phyloP scores from a whole-genome alignment of 345 rosid genomes.

The Corchorus capsularis region DNA sequence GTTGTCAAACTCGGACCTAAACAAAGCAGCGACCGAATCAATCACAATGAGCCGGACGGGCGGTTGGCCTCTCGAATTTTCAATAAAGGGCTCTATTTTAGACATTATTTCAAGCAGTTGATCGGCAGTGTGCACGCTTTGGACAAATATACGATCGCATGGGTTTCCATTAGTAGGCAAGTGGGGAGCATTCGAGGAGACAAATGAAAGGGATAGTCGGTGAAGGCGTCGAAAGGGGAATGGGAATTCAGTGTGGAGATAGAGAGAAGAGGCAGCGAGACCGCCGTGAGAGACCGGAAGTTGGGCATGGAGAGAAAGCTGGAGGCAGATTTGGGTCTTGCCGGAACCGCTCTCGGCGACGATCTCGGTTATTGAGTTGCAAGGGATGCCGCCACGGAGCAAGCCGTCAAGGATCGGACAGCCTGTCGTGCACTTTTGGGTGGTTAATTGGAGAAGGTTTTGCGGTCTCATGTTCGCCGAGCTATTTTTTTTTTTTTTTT shows the following conservation, averaged over 20 bases:
- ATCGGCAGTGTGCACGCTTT: constrained; percentile 59
- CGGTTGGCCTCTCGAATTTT: constrained; percentile 37
- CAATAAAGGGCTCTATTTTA: constrained; percentile 49
- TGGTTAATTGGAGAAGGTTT: constrained; percentile 34
- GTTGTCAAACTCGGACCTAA: constrained; percentile 83
- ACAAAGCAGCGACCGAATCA: constrained; percentile 86
- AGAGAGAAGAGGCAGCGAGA: constrained; percentile 70
- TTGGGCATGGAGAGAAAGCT: constrained; percentile 69
- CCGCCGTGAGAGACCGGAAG: constrained; percentile 79
- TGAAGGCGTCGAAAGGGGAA: constrained; percentile 78
- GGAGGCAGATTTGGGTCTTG: constrained; percentile 90
- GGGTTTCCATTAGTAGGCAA: constrained; percentile 45
- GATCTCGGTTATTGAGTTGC: constrained; percentile 75
- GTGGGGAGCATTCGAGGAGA: constrained; percentile 31
- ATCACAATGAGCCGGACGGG: constrained; percentile 77
- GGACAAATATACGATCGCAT: constrained; percentile 55
- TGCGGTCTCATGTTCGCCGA: constrained; percentile 40
- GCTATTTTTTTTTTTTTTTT: too few relatives aligned
- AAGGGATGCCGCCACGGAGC: constrained; percentile 76
- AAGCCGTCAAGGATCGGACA: constrained; percentile 61
- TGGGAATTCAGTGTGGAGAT: constrained; percentile 75
- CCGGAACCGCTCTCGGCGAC: constrained; percentile 87
- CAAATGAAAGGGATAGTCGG: constrained; percentile 55
- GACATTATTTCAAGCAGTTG: constrained; percentile 78
- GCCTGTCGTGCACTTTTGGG: constrained; percentile 62